These are phyloP conservation scores for Mucor saturninus DNA, from an alignment of 371 early-diverging fungal species.

Conservation along the genomic window DNA sequence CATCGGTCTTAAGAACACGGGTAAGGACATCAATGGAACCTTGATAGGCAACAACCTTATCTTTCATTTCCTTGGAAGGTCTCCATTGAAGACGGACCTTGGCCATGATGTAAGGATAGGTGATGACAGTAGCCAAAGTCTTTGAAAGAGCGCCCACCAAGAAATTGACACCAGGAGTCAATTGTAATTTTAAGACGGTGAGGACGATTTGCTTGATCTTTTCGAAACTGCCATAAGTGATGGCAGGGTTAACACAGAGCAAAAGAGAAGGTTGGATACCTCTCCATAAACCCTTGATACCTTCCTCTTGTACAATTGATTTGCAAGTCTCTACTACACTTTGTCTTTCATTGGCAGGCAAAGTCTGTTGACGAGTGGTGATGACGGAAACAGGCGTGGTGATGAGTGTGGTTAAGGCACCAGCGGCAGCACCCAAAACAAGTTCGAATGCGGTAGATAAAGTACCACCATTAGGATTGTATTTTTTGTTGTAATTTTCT, in stretches of 20 bases:
- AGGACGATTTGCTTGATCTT: conserved; percentile 75
- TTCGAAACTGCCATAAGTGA: conserved; percentile 97
- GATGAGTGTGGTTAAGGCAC: conserved; percentile 87
- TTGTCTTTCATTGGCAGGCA: conserved; percentile 61
- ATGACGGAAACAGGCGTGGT: conserved; percentile 91
- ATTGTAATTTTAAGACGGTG: conserved; percentile 39
- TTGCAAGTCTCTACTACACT: conserved; percentile 59
- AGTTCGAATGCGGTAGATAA: conserved; percentile 78
- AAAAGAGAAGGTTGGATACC: conserved; percentile 91
- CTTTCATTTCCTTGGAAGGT: conserved; percentile 68
- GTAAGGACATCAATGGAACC: conserved; percentile 87
- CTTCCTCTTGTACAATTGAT: conserved; percentile 83
- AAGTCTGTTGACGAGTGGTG: conserved; percentile 84
- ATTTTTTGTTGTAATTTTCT: conserved; percentile 54
- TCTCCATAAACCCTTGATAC: conserved; percentile 84
- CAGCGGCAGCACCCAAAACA: conserved; percentile 90
- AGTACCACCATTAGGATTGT: conserved; percentile 33
- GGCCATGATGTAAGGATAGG: conserved; percentile 98
- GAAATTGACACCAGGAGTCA: conserved; percentile 84
- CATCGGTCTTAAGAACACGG: conserved; percentile 81
- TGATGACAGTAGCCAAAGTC: conserved; percentile 86
- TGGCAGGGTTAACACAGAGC: conserved; percentile 94
- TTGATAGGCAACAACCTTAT: conserved; percentile 67
- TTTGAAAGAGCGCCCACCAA: conserved; percentile 91
- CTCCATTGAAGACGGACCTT: conserved; percentile 96